Evolutionary conservation across 495 filamentous ascomycete genomes (phyloP), one percentile per base, ranked within the genome.

Genomic region (Poronia punctata): DNA sequence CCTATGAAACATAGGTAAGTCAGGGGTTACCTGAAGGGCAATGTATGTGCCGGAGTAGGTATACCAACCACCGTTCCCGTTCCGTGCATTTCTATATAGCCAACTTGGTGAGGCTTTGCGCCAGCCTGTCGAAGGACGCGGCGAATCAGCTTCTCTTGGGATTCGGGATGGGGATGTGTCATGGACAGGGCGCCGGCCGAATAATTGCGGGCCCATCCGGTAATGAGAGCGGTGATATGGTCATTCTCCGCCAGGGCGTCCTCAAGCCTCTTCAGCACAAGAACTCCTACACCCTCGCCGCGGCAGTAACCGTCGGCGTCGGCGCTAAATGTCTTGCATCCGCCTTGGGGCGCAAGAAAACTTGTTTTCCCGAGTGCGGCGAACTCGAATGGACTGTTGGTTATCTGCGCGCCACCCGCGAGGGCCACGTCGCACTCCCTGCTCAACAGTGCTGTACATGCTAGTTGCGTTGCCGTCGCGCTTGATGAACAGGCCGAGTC

Each of bases 71-170:
- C 74, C 0, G 83, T 86, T 4, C 83, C 83, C 3, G 83, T 86
- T 8, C 83, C 83, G 49, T 87, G 83, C 64, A 83, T 75, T 45
- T 87, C 83, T 19, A 84, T 68, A 46, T 83, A 86, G 50, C 66
- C 70, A 24, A 85, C 54, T 17, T 81, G 74, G 35, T 71, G 65
- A 3, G 82, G 73, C 23, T 78, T 67, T 10, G 77, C 51, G 15
- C 75, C 67, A 2, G 78, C 75, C 25, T 75, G 59, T 18, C 72
- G 64, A 16, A 84, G 62, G 23, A 82, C 62, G 12, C 73, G 72
- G 14, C 66, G 61, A 51, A 78, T 83, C 7, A 84, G 67, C 8
- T 68, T 60, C 21, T 75, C 65, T 46, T 87, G 83, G 0, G 79
- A 71, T 3, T 67, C 71, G 3, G 65, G 70, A 50, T 79, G 71